Base-by-base conservation (phyloP, 257 asterid species). In the Echium plantagineum region DNA sequence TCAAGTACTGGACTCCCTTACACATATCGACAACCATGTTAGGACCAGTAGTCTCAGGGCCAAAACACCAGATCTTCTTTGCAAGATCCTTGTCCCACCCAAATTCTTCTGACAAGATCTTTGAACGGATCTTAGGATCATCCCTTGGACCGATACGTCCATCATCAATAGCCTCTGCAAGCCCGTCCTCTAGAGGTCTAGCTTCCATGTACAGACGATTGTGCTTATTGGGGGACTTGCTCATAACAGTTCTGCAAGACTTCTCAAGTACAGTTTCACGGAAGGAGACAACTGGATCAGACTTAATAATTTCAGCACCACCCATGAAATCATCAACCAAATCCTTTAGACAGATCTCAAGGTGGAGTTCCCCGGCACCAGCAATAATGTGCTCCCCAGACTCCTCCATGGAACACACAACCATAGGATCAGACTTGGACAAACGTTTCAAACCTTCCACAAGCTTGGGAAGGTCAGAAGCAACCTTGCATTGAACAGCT, bases 71-170 rank as follows among this genome's bases (percentile, higher is more conserved):
- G 48, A 80, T 80, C 61, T 80, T 80, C 73, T 80, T 79, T 0
- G 85, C 85, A 20, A 80, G 78, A 61, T 80, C 85, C 70, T 80
- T 80, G 70, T 80, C 85, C 85, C 85, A 80, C 12, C 78, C 78
- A 26, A 66, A 80, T 59, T 80, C 83, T 62, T 80, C 80, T 0
- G 85, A 49, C 60, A 80, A 65, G 64, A 80, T 77, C 74, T 77
- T 76, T 2, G 83, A 74, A 8, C 85, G 80, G 9, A 65, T 76
- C 21, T 72, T 72, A 9, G 72, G 75, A 47, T 71, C 77, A 63
- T 75, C 81, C 67, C 81, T 71, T 20, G 81, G 81, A 58, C 75
- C 77, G 64, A 75, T 72, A 24, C 81, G 77, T 9, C 81, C 81
- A 0, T 75, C 81, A 30, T 75, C 80, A 65, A 75, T 75, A 20